Conservation (phyloP, 768 basidiomycete species). For the Guyanaporus albipodus region DNA sequence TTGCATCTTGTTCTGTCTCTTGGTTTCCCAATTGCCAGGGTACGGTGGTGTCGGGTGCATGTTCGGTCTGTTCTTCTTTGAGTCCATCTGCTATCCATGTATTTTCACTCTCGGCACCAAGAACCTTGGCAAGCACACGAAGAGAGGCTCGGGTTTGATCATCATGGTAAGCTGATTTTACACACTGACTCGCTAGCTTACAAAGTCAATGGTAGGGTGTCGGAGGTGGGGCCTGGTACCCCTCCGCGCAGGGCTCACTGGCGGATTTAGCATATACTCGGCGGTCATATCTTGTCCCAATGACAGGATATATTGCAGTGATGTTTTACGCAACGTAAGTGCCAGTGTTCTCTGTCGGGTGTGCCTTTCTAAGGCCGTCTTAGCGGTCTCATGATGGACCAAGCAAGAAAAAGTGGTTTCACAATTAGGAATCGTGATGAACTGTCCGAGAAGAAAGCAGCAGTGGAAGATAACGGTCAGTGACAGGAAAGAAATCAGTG, state of each 20-base stretch:
- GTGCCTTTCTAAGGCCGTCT: neutral
- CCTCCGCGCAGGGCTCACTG: constrained; percentile 54
- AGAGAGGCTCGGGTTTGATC: constrained; percentile 58
- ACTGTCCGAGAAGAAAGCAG: constrained; percentile 22
- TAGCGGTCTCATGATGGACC: constrained; percentile 53
- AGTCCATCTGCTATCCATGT: constrained; percentile 71
- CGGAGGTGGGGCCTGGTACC: constrained; percentile 68
- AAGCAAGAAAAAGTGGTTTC: constrained; percentile 47
- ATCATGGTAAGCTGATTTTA: constrained; percentile 44
- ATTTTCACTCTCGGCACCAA: constrained; percentile 67
- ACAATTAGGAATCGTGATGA: constrained; percentile 47
- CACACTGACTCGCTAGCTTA: neutral
- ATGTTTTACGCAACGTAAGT: constrained; percentile 53
- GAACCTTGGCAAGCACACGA: constrained; percentile 57
- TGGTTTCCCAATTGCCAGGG: constrained; percentile 48
- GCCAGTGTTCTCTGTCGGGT: neutral
- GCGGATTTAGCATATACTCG: constrained; percentile 48
- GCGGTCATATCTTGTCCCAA: constrained; percentile 57
- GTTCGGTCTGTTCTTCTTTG: constrained; percentile 68
- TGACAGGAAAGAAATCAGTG: constrained; percentile 99
- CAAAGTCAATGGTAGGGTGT: constrained; percentile 40
- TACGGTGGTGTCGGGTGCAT: constrained; percentile 55
- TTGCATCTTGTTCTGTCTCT: constrained; percentile 51
- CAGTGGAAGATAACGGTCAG: neutral
- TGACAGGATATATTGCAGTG: constrained; percentile 58